Evolutionary conservation across 768 basidiomycete genomes (phyloP), one percentile per base, ranked within the genome.

Genomic region (Leccinum uliginosum): DNA sequence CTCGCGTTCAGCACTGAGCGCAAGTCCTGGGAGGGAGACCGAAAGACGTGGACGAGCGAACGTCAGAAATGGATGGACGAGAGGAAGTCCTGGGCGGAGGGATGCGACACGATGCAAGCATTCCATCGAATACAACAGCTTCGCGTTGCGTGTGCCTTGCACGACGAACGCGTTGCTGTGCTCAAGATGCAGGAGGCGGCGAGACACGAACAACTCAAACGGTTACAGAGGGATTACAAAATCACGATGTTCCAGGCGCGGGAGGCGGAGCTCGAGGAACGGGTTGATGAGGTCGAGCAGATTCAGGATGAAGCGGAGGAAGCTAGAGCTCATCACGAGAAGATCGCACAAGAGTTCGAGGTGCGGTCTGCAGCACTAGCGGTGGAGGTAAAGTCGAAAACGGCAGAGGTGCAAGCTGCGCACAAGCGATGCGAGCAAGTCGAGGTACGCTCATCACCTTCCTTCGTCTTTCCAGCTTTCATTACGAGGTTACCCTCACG

Each of bases 121-220:
- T 81, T 78, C 35, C 83, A 87, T 68, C 81, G 83, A 4, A 80
- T 89, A 57, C 81, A 81, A n/a, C 82, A 89, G 62, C 78, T 84
- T 51, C 77, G 79, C 49, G 75, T 83, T 27, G 75, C 76, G 15
- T 74, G 80, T 24, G 77, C 80, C 29, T 66, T 89, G 47, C 81
- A 86, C 61, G 74, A 75, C 51, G 84, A 83, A 64, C 78, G 80
- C 51, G 62, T 73, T 43, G 72, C 73, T n/a, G 70, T 80, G 8
- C 68, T 86, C 38, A 79, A 78, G 50, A 81, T 83, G 68, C 80
- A 79, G 70, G 82, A 84, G 46, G 67, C 72, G 15, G 69, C 76
- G 47, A 75, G 87, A 60, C 71, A 71, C 59, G 87, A 89, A 73
- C 83, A 81, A 53, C 62, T 88, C 32, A 76, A 80, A 51, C 71